Percentiles rank a stretch among this genome's conserved stretches.
These are phyloP conservation scores for Leccinellum rugosiceps DNA, from an alignment of 768 basidiomycete genomes.

Conservation along the genomic window DNA sequence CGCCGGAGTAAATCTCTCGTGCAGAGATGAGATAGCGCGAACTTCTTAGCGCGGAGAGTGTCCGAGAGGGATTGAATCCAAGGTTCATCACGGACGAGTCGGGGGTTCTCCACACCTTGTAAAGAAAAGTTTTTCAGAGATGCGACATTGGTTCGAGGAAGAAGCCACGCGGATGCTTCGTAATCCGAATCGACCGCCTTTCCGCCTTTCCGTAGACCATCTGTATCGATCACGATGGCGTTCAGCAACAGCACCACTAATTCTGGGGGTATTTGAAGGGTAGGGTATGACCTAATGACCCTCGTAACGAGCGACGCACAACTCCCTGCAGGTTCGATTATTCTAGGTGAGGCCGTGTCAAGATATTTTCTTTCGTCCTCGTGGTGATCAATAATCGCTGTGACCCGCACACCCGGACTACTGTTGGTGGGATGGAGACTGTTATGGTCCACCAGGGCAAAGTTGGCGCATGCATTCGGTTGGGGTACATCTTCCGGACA, in stretches of 20 bases:
- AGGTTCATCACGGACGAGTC: constrained; percentile 36
- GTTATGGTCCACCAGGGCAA: constrained; percentile 93
- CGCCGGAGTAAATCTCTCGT: constrained; percentile 79
- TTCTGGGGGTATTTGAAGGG: constrained; percentile 42
- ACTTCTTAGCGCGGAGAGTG: constrained; percentile 55
- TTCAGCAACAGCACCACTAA: constrained; percentile 77
- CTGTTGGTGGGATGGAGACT: constrained; percentile 48
- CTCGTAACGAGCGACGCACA: constrained; percentile 67
- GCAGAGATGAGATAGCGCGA: constrained; percentile 60
- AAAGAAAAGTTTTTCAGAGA: constrained; percentile 10
- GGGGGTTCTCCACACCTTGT: constrained; percentile 3
- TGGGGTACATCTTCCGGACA: constrained; percentile 63
- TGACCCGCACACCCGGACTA: constrained; percentile 46
- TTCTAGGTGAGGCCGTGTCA: constrained; percentile 60
- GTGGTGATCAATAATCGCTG: constrained; percentile 88
- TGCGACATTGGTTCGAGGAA: constrained; percentile 50
- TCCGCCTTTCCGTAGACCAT: constrained; percentile 70
- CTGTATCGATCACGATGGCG: constrained; percentile 85
- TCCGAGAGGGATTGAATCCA: constrained; percentile 47
- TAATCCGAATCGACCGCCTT: constrained; percentile 71
- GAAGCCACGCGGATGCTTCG: constrained; percentile 60
- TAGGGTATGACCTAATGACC: constrained; percentile 22
- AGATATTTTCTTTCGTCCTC: constrained; percentile 73
- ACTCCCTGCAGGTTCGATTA: constrained; percentile 70
- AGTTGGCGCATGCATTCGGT: constrained; percentile 43